Conservation (phyloP, 306 rosid genomes). For the Rosa chinensis region DNA sequence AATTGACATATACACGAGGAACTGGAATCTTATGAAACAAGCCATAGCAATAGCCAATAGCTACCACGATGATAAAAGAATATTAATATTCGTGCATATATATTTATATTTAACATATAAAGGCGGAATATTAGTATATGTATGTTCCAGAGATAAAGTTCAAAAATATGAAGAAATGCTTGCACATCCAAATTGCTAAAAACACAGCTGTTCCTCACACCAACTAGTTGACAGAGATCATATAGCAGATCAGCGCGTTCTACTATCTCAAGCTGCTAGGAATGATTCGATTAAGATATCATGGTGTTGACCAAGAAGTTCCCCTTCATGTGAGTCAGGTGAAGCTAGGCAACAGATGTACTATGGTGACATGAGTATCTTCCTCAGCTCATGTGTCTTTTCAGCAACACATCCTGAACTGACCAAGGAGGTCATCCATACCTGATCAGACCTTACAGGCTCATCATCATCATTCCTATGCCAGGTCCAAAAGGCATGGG, state of each 20-base stretch:
- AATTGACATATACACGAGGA: background rate
- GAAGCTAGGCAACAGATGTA: background rate
- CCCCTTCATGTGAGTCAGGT: background rate
- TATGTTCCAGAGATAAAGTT: background rate
- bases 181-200: background rate
- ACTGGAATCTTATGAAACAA: background rate
- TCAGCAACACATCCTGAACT: constrained; percentile 61
- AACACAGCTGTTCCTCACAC: background rate
- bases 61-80: background rate
- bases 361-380: constrained; percentile 47
- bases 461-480: constrained; percentile 92
- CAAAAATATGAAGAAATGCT: background rate
- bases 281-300: background rate
- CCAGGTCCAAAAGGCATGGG: constrained; percentile 94
- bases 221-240: background rate
- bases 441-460: constrained; percentile 78
- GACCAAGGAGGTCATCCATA: constrained; percentile 76
- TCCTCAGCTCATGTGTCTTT: constrained; percentile 45
- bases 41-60: background rate
- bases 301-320: background rate
- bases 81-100: too few species aligned
- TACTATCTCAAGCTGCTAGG: background rate
- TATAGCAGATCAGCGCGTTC: background rate
- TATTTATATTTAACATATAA: background rate
- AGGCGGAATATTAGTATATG: background rate